A percentile compares a stretch with the other conserved stretches of the same genome.
Conservation (phyloP, 169 alveolate species). For the Eimeria maxima region DNA sequence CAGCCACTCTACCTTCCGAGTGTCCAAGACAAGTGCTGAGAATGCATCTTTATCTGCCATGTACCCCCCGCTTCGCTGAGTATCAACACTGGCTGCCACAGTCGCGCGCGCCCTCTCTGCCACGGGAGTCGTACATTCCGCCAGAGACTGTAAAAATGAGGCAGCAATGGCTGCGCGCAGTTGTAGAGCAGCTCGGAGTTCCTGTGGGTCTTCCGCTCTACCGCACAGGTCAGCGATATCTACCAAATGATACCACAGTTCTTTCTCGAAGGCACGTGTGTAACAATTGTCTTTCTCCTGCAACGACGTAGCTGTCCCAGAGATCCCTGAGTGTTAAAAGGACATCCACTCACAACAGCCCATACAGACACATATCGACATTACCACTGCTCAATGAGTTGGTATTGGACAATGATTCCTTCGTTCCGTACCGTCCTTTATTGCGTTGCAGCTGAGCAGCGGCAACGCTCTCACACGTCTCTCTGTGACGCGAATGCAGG, state of each 20-base stretch:
- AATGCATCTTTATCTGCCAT: not conserved
- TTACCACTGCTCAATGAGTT: not conserved
- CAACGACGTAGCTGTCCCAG: not conserved
- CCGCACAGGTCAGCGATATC: constrained; percentile 54
- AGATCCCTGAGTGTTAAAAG: not conserved
- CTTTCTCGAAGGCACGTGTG: not conserved
- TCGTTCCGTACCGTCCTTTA: constrained; percentile 24
- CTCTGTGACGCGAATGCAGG: constrained; percentile 28
- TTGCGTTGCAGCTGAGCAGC: not conserved
- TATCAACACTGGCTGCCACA: not conserved
- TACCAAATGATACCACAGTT: constrained; percentile 4
- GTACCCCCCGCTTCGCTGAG: not conserved
- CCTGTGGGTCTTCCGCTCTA: constrained; percentile 10
- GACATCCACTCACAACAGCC: not conserved
- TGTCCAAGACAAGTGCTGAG: constrained; percentile 21
- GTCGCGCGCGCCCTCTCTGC: not conserved
- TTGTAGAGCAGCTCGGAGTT: constrained; percentile 35
- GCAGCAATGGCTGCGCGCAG: constrained; percentile 62
- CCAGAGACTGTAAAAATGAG: constrained; percentile 46
- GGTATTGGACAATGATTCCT: not conserved
- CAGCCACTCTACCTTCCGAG: constrained; percentile 71
- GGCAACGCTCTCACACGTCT: constrained; percentile 52
- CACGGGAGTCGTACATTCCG: constrained; percentile 42
- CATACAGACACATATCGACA: not conserved
- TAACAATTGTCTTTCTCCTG: not conserved